phyloP scores from a whole-genome alignment of 805 yeast species.

The Metschnikowia lochheadii region DNA sequence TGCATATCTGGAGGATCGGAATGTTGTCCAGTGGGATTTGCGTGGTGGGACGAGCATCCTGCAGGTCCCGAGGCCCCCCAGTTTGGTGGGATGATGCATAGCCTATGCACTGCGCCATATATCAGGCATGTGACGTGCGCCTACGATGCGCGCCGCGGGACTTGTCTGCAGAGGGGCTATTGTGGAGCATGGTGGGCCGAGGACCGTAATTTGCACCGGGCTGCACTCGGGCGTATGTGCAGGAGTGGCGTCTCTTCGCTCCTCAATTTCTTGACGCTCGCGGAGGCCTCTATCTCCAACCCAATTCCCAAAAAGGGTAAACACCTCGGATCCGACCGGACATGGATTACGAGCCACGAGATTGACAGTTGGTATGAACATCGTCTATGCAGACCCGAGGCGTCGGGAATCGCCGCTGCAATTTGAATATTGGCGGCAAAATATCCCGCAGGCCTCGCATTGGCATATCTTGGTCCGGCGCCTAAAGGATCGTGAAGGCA shows the following conservation, averaged over 20 bases:
- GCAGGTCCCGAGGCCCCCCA: background rate
- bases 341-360: too few species aligned
- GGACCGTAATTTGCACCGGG: background rate
- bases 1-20: background rate
- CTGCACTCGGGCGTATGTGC: background rate
- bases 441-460: too few species aligned
- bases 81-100: background rate
- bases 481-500: too few species aligned
- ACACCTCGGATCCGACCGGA: background rate
- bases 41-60: too few species aligned
- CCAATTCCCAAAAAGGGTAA: too few species aligned
- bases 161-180: background rate
- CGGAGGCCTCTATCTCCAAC: too few species aligned
- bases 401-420: too few species aligned
- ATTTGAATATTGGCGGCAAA: too few species aligned
- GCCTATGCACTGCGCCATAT: background rate
- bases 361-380: too few species aligned
- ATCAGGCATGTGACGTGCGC: background rate
- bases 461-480: too few species aligned
- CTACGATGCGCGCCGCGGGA: background rate
- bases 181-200: background rate
- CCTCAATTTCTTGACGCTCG: too few species aligned
- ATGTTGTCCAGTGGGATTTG: background rate
- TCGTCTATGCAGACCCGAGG: too few species aligned
- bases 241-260: background rate